Percentiles rank a stretch among this genome's conserved stretches.
These are phyloP conservation scores for Phialophora expanda DNA, from an alignment of 2,329 filamentous ascomycete genomes.

Conservation along the genomic window DNA sequence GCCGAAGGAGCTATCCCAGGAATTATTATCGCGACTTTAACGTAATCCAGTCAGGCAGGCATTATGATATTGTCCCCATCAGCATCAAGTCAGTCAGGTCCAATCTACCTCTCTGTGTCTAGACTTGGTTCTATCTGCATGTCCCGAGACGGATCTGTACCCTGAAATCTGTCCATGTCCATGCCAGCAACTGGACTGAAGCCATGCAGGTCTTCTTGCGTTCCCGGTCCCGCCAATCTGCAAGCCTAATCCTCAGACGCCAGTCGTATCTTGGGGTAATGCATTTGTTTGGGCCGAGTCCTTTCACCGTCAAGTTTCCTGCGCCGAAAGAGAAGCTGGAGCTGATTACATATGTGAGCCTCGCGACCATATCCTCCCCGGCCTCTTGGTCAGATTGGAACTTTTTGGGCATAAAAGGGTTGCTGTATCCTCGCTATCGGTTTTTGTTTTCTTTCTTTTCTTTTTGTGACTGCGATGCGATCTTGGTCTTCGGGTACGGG, in stretches of 20 bases:
- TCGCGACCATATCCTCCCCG: too few relatives aligned
- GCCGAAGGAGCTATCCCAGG: neutral
- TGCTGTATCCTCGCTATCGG: too few relatives aligned
- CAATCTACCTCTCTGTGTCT: neutral
- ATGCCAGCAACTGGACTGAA: neutral
- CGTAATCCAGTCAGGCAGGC: neutral
- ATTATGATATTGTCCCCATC: neutral
- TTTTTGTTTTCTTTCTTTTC: too few relatives aligned
- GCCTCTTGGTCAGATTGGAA: too few relatives aligned
- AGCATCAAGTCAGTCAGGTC: neutral
- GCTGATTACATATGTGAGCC: too few relatives aligned
- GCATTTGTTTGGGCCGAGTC: too few relatives aligned
- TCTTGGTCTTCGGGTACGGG: too few relatives aligned
- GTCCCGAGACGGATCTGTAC: neutral
- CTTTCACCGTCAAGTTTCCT: too few relatives aligned
- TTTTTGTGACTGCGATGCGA: too few relatives aligned
- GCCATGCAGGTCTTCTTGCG: neutral
- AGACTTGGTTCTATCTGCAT: neutral
- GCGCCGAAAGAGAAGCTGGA: too few relatives aligned
- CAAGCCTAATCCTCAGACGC: neutral
- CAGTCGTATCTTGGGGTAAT: neutral
- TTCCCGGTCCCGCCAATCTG: neutral
- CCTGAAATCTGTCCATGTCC: neutral
- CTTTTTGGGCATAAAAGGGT: too few relatives aligned
- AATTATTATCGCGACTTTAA: neutral